These are phyloP conservation scores for Henckelia pumila DNA, from an alignment of 257 asterid genomes.

Conservation along the genomic window DNA sequence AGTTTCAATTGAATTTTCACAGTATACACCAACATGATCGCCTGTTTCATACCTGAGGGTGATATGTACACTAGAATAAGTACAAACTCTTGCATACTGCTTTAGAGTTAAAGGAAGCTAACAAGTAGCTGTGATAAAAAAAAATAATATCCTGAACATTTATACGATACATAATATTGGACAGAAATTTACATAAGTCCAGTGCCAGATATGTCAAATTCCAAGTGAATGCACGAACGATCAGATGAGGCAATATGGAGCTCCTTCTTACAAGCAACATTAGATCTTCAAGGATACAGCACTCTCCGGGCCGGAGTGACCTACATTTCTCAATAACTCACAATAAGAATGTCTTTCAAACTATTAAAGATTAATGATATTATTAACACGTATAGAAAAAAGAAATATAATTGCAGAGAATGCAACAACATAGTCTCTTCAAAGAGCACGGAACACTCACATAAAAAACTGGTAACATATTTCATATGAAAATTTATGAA, in stretches of 20 bases:
- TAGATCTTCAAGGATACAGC: conserved; percentile 43
- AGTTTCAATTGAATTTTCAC: conserved; percentile 75
- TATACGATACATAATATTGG: not conserved
- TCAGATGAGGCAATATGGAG: conserved; percentile 92
- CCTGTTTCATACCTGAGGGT: conserved; percentile 87
- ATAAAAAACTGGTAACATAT: not conserved
- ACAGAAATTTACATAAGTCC: conserved; percentile 66
- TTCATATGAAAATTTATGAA: not conserved
- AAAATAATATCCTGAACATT: not conserved
- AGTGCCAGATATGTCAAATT: conserved; percentile 90
- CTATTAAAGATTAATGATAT: not conserved
- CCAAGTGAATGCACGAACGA: conserved; percentile 96
- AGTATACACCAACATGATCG: conserved; percentile 95
- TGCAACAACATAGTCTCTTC: no score
- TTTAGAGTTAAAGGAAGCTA: not conserved
- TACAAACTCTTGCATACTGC: conserved; percentile 11
- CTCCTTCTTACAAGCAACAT: conserved; percentile 83
- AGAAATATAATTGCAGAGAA: not conserved
- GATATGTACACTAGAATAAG: conserved; percentile 17
- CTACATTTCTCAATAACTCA: not conserved
- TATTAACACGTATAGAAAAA: no score
- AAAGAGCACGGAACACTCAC: not conserved
- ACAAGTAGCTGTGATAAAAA: not conserved
- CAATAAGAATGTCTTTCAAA: not conserved
- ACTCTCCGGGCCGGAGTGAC: not conserved